Conservation (phyloP, 225 moss, liverwort and hornwort genomes). For the Straminergon stramineum region DNA sequence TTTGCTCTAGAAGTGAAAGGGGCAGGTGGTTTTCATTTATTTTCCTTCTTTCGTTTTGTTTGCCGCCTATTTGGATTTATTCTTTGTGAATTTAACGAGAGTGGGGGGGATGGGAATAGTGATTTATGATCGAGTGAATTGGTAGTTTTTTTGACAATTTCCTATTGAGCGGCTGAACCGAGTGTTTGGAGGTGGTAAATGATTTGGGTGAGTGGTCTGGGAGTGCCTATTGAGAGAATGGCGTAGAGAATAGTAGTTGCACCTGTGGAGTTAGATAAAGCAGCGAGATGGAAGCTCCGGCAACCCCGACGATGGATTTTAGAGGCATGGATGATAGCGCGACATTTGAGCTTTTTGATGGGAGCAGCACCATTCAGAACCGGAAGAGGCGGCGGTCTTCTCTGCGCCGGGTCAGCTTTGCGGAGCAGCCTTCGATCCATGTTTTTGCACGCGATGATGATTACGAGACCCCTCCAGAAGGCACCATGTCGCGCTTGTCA, state of each 20-base stretch:
- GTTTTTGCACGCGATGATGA: conserved; percentile 56
- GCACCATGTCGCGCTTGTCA: conserved; percentile 32
- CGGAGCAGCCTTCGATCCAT: conserved; percentile 46
- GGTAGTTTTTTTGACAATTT: background rate
- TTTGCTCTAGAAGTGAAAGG: background rate
- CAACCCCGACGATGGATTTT: conserved; percentile 30
- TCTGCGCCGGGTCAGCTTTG: conserved; percentile 53
- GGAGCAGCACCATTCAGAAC: conserved; percentile 11
- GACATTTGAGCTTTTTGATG: conserved; percentile 38
- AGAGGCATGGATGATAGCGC: conserved; percentile 12
- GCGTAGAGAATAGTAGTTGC: background rate
- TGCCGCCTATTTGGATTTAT: background rate
- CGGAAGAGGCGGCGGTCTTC: conserved; percentile 49
- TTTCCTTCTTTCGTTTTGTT: background rate
- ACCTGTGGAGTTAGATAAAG: background rate
- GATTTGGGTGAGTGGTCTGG: background rate
- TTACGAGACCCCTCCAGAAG: conserved; percentile 59
- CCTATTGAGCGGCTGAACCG: background rate
- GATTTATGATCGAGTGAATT: background rate
- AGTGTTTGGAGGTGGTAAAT: background rate
- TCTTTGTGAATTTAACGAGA: background rate
- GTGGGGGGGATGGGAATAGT: background rate
- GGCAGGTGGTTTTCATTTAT: background rate
- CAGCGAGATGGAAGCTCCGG: conserved; percentile 28
- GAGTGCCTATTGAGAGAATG: background rate